Evolutionary conservation across 768 basidiomycete species (phyloP).

Genomic region (Plicaturopsis crispa): DNA sequence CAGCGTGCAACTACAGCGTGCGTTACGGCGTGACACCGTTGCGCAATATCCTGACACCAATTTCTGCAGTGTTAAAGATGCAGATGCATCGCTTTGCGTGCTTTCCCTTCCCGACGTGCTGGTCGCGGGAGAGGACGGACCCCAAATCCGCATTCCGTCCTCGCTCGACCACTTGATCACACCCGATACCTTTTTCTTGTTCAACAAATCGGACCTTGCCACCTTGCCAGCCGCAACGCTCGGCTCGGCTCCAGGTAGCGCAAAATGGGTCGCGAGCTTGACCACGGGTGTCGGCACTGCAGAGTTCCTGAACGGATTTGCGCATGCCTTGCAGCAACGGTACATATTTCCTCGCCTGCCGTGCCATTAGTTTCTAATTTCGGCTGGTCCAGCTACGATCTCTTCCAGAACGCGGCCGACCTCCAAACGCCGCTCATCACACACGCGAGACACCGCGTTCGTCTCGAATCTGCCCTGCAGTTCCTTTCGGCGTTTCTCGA

Average conservation of each 20-base stretch:
- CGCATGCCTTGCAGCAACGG: slow-evolving; percentile 40
- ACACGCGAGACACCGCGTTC: slow-evolving; percentile 70
- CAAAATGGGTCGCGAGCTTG: slow-evolving; percentile 58
- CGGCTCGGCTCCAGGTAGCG: slow-evolving; percentile 1
- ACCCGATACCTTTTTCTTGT: slow-evolving; percentile 54
- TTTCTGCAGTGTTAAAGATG: slow-evolving; percentile 44
- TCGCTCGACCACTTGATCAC: slow-evolving; percentile 42
- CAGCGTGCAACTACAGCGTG: slow-evolving; percentile 65
- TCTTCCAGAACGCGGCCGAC: slow-evolving; percentile 8
- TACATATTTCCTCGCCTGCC: slow-evolving; percentile 18
- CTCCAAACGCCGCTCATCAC: slow-evolving; percentile 59
- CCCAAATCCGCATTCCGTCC: slow-evolving; percentile 30
- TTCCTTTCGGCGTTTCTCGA: slow-evolving; percentile 59
- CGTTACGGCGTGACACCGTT: slow-evolving; percentile 16
- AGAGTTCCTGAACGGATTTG: slow-evolving; percentile 55
- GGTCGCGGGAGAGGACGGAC: slow-evolving; percentile 2
- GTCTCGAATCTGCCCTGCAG: slow-evolving; percentile 56
- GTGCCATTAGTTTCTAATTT: not conserved
- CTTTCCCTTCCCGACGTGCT: slow-evolving; percentile 55
- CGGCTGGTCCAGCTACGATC: slow-evolving; percentile 8
- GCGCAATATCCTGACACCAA: not conserved
- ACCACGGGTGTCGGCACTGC: slow-evolving; percentile 46
- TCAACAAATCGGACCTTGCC: slow-evolving; percentile 74
- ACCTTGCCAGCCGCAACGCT: slow-evolving; percentile 3
- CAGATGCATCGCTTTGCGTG: slow-evolving; percentile 77